These are phyloP conservation scores for Linum tenue DNA, from an alignment of 345 rosid genomes.

Conservation along the genomic window DNA sequence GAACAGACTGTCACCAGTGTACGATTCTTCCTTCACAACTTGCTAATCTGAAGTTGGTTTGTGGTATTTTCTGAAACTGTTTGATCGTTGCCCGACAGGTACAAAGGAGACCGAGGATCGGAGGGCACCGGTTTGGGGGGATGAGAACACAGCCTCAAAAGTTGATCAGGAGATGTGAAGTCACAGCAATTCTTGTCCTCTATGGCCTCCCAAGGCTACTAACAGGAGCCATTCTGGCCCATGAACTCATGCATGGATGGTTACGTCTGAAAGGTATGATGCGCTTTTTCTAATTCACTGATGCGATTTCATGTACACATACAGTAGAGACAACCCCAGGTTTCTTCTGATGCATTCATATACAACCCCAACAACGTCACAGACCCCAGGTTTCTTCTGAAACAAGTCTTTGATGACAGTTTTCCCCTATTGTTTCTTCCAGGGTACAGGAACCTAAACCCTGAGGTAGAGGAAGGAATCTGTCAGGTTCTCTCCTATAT, in stretches of 20 bases:
- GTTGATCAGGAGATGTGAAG: constrained; percentile 78
- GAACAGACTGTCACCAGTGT: constrained; percentile 91
- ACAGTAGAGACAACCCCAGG: not conserved
- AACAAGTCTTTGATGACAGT: not conserved
- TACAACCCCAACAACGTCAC: not conserved
- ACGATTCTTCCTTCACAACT: constrained; percentile 19
- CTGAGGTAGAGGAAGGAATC: constrained; percentile 94
- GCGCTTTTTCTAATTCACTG: not conserved
- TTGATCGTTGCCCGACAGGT: constrained; percentile 41
- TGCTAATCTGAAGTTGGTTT: not conserved
- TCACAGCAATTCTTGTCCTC: constrained; percentile 91
- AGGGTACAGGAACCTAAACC: constrained; percentile 76
- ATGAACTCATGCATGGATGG: constrained; percentile 96
- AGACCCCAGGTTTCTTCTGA: not conserved
- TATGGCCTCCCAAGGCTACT: constrained; percentile 95
- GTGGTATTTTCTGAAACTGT: no score
- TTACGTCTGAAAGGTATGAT: constrained; percentile 70
- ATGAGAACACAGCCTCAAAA: constrained; percentile 75
- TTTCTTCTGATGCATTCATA: not conserved
- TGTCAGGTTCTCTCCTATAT: constrained; percentile 83
- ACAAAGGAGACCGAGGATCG: constrained; percentile 50
- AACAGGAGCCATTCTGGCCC: constrained; percentile 92
- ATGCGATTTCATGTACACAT: not conserved
- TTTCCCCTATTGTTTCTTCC: constrained; percentile 1
- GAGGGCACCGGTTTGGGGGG: constrained; percentile 55